Conservation (phyloP, 2,329 filamentous ascomycete genomes). For the Colletotrichum lindemuthianum region DNA sequence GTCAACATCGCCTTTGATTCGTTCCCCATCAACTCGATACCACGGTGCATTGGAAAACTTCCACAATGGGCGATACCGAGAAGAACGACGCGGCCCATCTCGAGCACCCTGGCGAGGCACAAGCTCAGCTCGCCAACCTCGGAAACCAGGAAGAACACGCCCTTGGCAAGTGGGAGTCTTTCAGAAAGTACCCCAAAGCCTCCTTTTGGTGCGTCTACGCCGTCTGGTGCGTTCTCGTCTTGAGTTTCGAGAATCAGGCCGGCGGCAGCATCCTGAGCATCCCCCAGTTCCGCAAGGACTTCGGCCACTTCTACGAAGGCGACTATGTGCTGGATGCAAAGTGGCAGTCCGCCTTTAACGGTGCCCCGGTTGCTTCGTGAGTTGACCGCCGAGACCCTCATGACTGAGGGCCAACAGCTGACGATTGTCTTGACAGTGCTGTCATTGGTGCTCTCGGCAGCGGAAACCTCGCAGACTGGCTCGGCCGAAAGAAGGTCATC, state of each 20-base stretch:
- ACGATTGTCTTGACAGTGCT: constrained; percentile 21
- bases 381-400: not conserved
- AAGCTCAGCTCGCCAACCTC: constrained; percentile 33
- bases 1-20: not conserved
- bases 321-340: constrained; percentile 52
- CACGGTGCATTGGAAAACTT: not conserved
- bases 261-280: constrained; percentile 53
- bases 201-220: constrained; percentile 50
- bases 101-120: constrained; percentile 10
- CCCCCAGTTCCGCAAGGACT: constrained; percentile 57
- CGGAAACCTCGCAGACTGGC: constrained; percentile 45
- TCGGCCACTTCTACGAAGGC: constrained; percentile 48
- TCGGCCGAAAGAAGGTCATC: constrained; percentile 45
- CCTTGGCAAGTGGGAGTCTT: constrained; percentile 37
- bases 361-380: constrained; percentile 51
- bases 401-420: not conserved
- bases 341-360: constrained; percentile 57
- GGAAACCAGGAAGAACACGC: constrained; percentile 43
- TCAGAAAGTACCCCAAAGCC: constrained; percentile 41
- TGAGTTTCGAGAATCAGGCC: constrained; percentile 54
- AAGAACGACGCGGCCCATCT: constrained; percentile 18
- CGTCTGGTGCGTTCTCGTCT: constrained; percentile 51
- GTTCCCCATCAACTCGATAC: not conserved
- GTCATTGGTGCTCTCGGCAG: constrained; percentile 44
- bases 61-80: constrained; percentile 12